Evolutionary conservation across 2,329 filamentous ascomycete species (phyloP).

Genomic region (Colletotrichum gloeosporioides): DNA sequence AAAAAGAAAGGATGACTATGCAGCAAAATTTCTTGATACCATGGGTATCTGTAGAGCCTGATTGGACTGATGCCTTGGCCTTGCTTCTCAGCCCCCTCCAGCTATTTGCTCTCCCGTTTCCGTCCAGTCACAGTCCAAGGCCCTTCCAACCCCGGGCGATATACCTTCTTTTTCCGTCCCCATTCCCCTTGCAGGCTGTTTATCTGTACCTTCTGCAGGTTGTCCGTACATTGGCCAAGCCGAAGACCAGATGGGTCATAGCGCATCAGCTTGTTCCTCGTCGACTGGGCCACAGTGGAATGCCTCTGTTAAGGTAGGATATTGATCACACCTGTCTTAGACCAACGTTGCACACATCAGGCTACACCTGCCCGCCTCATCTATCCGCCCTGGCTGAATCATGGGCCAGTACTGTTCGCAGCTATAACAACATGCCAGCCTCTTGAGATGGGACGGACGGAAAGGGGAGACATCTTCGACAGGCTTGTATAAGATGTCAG

Average conservation of each 20-base stretch:
- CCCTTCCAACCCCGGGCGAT: not conserved
- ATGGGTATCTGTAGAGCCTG: not conserved
- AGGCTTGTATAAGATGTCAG: not conserved
- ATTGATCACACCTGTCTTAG: not conserved
- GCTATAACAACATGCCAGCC: not conserved
- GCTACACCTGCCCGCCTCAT: not conserved
- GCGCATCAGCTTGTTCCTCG: not conserved
- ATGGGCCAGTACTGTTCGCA: not conserved
- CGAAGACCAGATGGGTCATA: not conserved
- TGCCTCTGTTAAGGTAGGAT: not conserved
- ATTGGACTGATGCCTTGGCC: not conserved
- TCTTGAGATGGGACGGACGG: not conserved
- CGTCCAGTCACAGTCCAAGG: not conserved
- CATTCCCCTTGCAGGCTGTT: not conserved
- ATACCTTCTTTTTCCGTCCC: not conserved
- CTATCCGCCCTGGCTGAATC: not conserved
- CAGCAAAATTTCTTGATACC: not conserved
- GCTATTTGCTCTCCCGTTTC: not conserved
- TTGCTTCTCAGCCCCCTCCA: not conserved
- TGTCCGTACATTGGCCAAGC: not conserved
- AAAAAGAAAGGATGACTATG: not conserved
- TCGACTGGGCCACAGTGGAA: not conserved
- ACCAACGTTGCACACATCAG: not conserved
- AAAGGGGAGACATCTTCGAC: not conserved
- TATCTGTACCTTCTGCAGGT: not conserved